Evolutionary conservation across 805 yeast species (phyloP), one percentile per base, ranked within the genome.

Genomic region (Torulaspora franciscae): DNA sequence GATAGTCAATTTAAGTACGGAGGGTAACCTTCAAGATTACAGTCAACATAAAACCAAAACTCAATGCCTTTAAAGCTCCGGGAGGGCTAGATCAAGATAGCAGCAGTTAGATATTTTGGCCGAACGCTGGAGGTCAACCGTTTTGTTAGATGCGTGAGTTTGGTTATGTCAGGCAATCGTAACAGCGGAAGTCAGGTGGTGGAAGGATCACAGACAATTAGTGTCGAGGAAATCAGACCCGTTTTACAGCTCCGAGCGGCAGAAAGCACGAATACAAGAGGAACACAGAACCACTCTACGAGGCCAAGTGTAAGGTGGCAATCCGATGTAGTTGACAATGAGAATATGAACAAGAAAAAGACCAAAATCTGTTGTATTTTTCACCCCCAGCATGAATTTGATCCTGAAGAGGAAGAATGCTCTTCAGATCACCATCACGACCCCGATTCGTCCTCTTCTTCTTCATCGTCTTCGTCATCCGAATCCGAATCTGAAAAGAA

Each of bases 351-450:
- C 59, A 86, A 79, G 69, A 93, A 93, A 70, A 89, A 88, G 61
- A 79, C 95, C 9, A 91, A 91, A 65, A 83, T 85, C n/a, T 86
- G 95, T 57, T 85, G 95, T 54, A 85, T 86, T 7, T 85, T 79
- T 71, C 84, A 90, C 71, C 93, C 96, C 45, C 81, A 85, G 42
- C 69, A 72, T 17, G 75, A 73, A 43, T 76, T 75, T 51, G 82
- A 80, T 32, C 85, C 77, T 32, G 85, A 78, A 28, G 71, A 50
- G 59, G 69, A 56, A 61, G 33, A 15, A 7, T 30, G 33, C 17
- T 68, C 58, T 9, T 51, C 46, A 11, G 42, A 44, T 27, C 56
- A 50, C 11, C 50, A 57, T 3, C 49, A 51, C 24, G 55, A 52
- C 46, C 52, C 46, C n/a, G 52, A 56, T 41, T 46, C 40, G 42